Conservation (phyloP, 2,329 filamentous ascomycete species). For the Hymenoscyphus occultus region DNA sequence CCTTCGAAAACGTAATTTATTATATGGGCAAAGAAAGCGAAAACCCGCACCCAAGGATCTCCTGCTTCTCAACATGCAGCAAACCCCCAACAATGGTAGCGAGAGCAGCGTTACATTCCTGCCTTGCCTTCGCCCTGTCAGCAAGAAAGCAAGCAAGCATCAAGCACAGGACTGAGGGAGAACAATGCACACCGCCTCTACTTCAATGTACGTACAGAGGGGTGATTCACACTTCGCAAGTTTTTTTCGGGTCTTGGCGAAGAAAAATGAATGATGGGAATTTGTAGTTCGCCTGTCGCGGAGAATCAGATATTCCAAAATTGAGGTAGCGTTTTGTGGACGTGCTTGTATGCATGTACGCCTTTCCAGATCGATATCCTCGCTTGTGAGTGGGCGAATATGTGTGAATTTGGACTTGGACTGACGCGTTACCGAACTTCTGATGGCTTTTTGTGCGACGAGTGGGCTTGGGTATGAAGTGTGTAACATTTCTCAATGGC, state of each 20-base stretch:
- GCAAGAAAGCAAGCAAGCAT: background rate
- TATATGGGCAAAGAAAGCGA: background rate
- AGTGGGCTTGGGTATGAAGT: background rate
- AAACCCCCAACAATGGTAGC: slow-evolving; percentile 1
- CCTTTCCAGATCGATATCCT: background rate
- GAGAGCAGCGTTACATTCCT: background rate
- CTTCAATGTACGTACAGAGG: slow-evolving; percentile 1
- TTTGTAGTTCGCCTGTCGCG: background rate
- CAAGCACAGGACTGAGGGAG: background rate
- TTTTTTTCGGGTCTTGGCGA: background rate
- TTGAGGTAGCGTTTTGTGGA: background rate
- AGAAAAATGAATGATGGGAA: background rate
- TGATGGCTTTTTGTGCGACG: slow-evolving; percentile 1
- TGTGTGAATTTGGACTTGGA: background rate
- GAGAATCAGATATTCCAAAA: background rate
- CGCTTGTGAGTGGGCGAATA: background rate
- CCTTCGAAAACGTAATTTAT: background rate
- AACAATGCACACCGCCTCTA: slow-evolving; percentile 2
- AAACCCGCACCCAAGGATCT: slow-evolving; percentile 5
- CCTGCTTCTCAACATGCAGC: slow-evolving; percentile 1
- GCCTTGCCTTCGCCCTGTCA: background rate
- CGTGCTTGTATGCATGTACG: background rate
- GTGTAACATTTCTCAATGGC: background rate
- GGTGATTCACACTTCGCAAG: background rate
- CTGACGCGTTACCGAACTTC: background rate